Conservation (phyloP, 2,329 filamentous ascomycete genomes). For the Diaporthe nobilis region DNA sequence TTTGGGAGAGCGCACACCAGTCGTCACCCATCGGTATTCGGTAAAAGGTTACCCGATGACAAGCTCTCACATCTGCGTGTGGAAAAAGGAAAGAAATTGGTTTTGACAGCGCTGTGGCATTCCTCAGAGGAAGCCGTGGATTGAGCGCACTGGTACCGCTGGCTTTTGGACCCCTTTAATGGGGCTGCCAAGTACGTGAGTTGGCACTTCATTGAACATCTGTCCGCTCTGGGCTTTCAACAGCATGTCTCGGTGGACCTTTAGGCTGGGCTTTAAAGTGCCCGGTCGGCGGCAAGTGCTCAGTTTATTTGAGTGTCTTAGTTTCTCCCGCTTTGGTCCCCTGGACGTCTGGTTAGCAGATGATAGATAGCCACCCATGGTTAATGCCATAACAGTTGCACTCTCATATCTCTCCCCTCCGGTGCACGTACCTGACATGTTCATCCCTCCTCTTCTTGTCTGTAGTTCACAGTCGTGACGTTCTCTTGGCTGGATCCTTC, state of each 20-base stretch:
- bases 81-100: slow-evolving; percentile 20
- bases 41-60: slow-evolving; percentile 42
- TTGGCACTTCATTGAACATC: slow-evolving; percentile 23
- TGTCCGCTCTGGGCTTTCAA: slow-evolving; percentile 29
- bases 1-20: slow-evolving; percentile 36
- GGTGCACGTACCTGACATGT: neutral
- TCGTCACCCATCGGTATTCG: slow-evolving; percentile 40
- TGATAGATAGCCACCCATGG: slow-evolving; percentile 37
- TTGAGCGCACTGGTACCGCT: neutral
- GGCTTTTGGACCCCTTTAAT: slow-evolving; percentile 4
- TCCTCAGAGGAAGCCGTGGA: neutral
- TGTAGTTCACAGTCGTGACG: slow-evolving; percentile 30
- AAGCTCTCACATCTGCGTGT: slow-evolving; percentile 35
- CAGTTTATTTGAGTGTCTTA: slow-evolving; percentile 13
- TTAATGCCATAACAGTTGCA: slow-evolving; percentile 37
- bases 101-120: slow-evolving; percentile 26
- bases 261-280: slow-evolving; percentile 4
- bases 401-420: neutral
- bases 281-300: slow-evolving; percentile 16
- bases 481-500: slow-evolving; percentile 12
- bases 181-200: slow-evolving; percentile 26
- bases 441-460: neutral
- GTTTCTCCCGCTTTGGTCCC: neutral
- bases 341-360: slow-evolving; percentile 37
- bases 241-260: slow-evolving; percentile 16